A percentile compares a stretch with the other conserved stretches of the same genome.
Conservation (phyloP, 2,329 filamentous ascomycete species). For the Trichophyton benhamiae region DNA sequence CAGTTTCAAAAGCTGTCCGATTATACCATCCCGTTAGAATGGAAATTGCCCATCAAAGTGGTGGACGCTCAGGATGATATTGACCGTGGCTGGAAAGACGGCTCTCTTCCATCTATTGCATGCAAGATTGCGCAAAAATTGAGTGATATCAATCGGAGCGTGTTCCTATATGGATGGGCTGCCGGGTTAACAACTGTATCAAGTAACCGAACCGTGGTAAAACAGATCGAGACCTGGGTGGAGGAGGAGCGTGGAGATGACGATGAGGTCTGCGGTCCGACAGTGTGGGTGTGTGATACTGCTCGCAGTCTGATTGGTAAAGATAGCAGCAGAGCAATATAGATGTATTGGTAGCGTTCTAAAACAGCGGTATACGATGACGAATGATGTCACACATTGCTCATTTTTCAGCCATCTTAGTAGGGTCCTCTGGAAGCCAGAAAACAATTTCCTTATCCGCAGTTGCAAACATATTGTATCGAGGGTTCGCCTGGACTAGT, state of each 20-base stretch:
- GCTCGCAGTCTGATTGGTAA: constrained; percentile 56
- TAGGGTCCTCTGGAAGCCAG: constrained; percentile 56
- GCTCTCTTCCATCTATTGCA: constrained; percentile 36
- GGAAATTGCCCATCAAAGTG: constrained; percentile 49
- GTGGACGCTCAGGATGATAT: constrained; percentile 39
- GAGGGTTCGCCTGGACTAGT: constrained; percentile 48
- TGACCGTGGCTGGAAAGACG: constrained; percentile 19
- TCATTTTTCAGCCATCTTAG: constrained; percentile 26
- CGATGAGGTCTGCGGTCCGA: constrained; percentile 45
- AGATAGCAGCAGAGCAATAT: constrained; percentile 37
- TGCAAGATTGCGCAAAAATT: constrained; percentile 37
- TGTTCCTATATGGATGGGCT: constrained; percentile 62
- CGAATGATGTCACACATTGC: neutral
- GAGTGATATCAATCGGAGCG: constrained; percentile 52
- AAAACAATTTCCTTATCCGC: constrained; percentile 75
- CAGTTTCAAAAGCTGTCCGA: constrained; percentile 39
- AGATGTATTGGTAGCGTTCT: constrained; percentile 13
- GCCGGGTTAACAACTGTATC: constrained; percentile 53
- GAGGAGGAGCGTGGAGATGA: constrained; percentile 39
- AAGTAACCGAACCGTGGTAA: constrained; percentile 56
- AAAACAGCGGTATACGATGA: neutral
- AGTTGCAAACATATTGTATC: constrained; percentile 82
- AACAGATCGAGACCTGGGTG: constrained; percentile 49
- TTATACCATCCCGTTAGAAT: constrained; percentile 41
- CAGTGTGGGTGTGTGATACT: constrained; percentile 53